These are phyloP conservation scores for Malbranchea zuffiana DNA, from an alignment of 2,329 filamentous ascomycete genomes.

Conservation along the genomic window DNA sequence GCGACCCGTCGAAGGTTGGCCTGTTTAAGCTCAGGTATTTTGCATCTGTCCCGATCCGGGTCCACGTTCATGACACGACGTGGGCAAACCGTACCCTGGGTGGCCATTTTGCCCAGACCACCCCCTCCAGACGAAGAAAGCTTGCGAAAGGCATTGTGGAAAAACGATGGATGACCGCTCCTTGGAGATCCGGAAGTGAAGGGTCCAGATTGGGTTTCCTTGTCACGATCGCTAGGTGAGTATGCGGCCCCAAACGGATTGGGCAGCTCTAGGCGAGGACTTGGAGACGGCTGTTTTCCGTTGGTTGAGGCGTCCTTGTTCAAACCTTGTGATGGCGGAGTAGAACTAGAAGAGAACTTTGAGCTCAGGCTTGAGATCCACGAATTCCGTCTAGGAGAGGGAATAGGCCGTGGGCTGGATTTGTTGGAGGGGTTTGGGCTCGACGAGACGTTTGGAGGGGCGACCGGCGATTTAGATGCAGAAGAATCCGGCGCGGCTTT, in stretches of 20 bases:
- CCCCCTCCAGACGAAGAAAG: constrained; percentile 57
- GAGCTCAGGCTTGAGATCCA: constrained; percentile 93
- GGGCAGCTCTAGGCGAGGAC: constrained; percentile 23
- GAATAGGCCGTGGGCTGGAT: constrained; percentile 2
- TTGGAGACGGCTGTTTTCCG: constrained; percentile 23
- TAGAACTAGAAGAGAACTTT: constrained; percentile 62
- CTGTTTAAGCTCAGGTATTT: constrained; percentile 65
- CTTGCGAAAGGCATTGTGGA: constrained; percentile 70
- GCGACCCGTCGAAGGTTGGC: constrained; percentile 77
- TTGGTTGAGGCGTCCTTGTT: constrained; percentile 22
- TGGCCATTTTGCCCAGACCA: constrained; percentile 42
- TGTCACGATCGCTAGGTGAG: constrained; percentile 35
- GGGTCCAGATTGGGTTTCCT: constrained; percentile 25
- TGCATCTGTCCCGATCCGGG: constrained; percentile 63
- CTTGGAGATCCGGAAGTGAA: constrained; percentile 58
- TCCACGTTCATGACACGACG: constrained; percentile 79
- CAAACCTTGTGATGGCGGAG: constrained; percentile 29
- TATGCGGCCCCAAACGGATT: constrained; percentile 38
- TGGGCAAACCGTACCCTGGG: constrained; percentile 43
- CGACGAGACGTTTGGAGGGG: not conserved
- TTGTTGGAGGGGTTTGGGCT: constrained; percentile 3
- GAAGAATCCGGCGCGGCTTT: not conserved
- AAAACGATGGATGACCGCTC: constrained; percentile 56
- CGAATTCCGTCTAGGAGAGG: constrained; percentile 50
- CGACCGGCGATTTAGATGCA: not conserved